Evolutionary conservation across 1,284 basidiomycete genomes (phyloP), one percentile per base, ranked within the genome.

Genomic region (Trametes versicolor): DNA sequence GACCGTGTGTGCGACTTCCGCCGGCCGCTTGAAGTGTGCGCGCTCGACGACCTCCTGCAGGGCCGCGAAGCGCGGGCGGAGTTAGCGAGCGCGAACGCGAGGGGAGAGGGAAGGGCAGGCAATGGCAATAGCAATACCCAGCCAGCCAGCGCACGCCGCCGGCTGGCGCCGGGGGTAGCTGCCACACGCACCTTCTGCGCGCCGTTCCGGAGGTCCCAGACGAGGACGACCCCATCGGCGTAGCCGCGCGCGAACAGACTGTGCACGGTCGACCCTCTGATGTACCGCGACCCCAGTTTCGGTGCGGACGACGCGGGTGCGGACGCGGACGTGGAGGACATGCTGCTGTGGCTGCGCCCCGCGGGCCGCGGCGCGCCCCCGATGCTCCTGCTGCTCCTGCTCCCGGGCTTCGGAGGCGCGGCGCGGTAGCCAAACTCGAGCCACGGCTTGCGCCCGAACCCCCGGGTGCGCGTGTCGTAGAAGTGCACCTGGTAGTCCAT

Each of bases 161-260:
- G 59, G 59, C 59, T 34, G 50, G 41, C 59, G 59, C 49, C 49
- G 58, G 58, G 37, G 37, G 37, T n/a, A n/a, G n/a, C n/a, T n/a
- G n/a, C n/a, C 29, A 32, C 25, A 64, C 75, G 60, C 75, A 84
- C 84, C 77, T 82, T 81, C 17, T 62, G 60, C 34, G 61, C 68
- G 25, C 68, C 66, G 62, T 82, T 82, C 19, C 85, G 79, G 72
- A 80, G 82, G 70, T 87, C 85, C 84, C 85, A 87, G 25, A 85
- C 68, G 13, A 79, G 71, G 29, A 86, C 77, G 21, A 56, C 29
- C 66, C 81, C 82, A 69, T 87, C 84, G 51, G 75, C 71, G 72
- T 78, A 83, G 21, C 83, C 82, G 62, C 80, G 82, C 36, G 75
- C 81, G 71, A 85, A 86, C 62, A 82, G 77, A 48, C 75, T 76